phyloP scores from a whole-genome alignment of 352 stramenopile genomes.

The Globisporangium cystogenes region DNA sequence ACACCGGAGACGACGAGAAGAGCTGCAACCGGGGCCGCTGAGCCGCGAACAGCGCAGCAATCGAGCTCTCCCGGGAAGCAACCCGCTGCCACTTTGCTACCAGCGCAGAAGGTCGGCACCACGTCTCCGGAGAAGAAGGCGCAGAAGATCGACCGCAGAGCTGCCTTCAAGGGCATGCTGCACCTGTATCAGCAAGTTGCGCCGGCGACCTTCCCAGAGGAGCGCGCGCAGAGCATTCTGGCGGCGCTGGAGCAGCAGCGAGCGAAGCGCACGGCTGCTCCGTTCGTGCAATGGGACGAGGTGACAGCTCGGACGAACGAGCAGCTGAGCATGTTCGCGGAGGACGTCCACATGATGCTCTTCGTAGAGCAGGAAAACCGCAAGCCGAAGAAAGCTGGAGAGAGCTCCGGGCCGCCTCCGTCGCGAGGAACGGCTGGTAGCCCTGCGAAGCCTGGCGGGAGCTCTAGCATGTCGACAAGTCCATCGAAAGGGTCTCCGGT shows the following conservation, averaged over 20 bases:
- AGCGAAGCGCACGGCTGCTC: slow-evolving; percentile 15
- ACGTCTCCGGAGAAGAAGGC: neutral
- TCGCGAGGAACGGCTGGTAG: neutral
- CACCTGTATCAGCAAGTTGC: slow-evolving; percentile 31
- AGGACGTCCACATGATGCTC: slow-evolving; percentile 53
- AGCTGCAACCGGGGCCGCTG: neutral
- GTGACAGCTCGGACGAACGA: slow-evolving; percentile 43
- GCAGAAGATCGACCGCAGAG: slow-evolving; percentile 17
- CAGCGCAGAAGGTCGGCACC: neutral
- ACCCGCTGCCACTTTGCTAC: slow-evolving; percentile 10
- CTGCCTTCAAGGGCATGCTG: slow-evolving; percentile 29
- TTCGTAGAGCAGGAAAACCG: slow-evolving; percentile 53
- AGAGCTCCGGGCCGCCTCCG: neutral
- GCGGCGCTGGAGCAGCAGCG: slow-evolving; percentile 33
- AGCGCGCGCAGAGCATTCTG: slow-evolving; percentile 41
- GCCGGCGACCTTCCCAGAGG: slow-evolving; percentile 27
- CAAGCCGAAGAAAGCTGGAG: slow-evolving; percentile 36
- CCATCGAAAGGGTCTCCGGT: slow-evolving; percentile 7
- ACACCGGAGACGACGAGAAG: slow-evolving; percentile 5
- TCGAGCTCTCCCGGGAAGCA: slow-evolving; percentile 1
- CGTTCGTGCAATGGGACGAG: slow-evolving; percentile 50
- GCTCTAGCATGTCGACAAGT: neutral
- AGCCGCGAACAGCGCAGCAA: neutral
- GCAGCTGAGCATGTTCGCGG: slow-evolving; percentile 48
- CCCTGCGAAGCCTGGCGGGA: slow-evolving; percentile 10